These are phyloP conservation scores for Suillus weaverae DNA, from an alignment of 768 basidiomycete genomes.

Conservation along the genomic window DNA sequence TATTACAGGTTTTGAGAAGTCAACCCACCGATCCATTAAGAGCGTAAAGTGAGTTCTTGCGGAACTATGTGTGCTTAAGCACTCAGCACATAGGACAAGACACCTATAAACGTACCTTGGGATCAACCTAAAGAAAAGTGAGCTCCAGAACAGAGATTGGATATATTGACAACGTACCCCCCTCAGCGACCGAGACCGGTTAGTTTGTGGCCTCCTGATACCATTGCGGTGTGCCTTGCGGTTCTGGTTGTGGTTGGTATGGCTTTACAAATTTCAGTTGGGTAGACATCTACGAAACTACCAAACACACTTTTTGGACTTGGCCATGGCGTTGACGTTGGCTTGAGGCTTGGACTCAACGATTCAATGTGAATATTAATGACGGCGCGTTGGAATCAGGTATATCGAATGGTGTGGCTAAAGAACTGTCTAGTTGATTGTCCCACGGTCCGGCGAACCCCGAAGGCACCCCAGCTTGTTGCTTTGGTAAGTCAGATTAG, in stretches of 20 bases:
- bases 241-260: slow-evolving; percentile 95
- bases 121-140: slow-evolving; percentile 57
- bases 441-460: slow-evolving; percentile 18
- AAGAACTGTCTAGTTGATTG: slow-evolving; percentile 32
- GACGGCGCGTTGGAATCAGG: not conserved
- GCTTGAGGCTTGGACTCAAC: slow-evolving; percentile 14
- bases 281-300: slow-evolving; percentile 9
- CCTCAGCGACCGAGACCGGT: slow-evolving; percentile 78
- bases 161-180: slow-evolving; percentile 66
- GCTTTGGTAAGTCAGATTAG: slow-evolving; percentile 11
- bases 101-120: slow-evolving; percentile 55
- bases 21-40: slow-evolving; percentile 70
- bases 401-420: slow-evolving; percentile 29
- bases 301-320: slow-evolving; percentile 89
- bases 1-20: not conserved
- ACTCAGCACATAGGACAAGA: not conserved
- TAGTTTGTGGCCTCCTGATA: slow-evolving; percentile 79
- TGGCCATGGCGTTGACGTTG: slow-evolving; percentile 67
- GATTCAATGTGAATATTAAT: not conserved
- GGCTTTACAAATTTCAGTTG: slow-evolving; percentile 45
- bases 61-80: slow-evolving; percentile 55
- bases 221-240: slow-evolving; percentile 98
- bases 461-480: slow-evolving; percentile 10
- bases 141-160: slow-evolving; percentile 12
- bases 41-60: slow-evolving; percentile 76